Evolutionary conservation across 1,139 yeast species (phyloP).

Genomic region (Pichia sp.): DNA sequence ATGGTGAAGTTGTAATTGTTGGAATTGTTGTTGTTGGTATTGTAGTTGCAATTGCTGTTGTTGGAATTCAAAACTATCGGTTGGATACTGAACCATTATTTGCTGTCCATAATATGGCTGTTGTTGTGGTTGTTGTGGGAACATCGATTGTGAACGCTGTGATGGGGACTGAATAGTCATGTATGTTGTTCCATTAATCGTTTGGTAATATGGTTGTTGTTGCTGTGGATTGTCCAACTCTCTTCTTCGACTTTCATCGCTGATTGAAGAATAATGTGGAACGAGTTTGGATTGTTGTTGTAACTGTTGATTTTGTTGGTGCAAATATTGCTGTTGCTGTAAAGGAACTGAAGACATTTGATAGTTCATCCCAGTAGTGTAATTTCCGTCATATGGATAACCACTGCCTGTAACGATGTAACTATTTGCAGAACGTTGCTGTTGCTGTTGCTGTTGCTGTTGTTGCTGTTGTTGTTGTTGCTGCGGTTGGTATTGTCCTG

Average conservation of each 20-base stretch:
- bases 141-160: neutral
- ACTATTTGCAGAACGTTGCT: neutral
- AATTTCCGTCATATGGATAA: neutral
- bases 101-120: neutral
- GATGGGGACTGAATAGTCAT: neutral
- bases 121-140: neutral
- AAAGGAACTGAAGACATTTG: neutral
- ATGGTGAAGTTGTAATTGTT: neutral
- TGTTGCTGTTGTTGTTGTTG: neutral
- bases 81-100: neutral
- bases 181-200: neutral
- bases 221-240: neutral
- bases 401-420: neutral
- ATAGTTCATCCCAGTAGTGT: neutral
- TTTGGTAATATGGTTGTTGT: too few relatives aligned
- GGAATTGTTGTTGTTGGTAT: neutral
- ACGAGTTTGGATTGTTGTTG: neutral
- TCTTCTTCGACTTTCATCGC: neutral
- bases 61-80: neutral
- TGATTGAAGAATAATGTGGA: neutral
- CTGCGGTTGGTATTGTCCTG: too few relatives aligned
- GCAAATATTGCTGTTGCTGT: neutral
- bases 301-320: neutral
- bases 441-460: neutral
- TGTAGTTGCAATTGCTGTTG: neutral